These are phyloP conservation scores for Colletotrichum echinochloae DNA, from an alignment of 2,329 filamentous ascomycete species.

Conservation along the genomic window DNA sequence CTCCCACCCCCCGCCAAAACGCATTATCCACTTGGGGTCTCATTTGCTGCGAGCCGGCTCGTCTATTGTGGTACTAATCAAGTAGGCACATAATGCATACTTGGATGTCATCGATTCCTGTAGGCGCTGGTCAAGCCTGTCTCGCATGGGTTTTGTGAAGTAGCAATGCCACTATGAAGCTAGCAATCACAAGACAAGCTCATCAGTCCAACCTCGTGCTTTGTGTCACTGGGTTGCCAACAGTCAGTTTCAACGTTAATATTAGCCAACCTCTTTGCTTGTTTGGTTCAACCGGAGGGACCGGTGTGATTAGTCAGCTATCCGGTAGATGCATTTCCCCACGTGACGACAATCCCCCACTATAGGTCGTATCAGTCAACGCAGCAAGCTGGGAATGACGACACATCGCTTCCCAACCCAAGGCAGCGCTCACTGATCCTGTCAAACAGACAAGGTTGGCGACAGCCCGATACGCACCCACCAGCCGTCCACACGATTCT, in stretches of 20 bases:
- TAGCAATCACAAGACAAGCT: conserved; percentile 22
- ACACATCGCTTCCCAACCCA: conserved; percentile 35
- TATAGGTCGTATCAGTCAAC: conserved; percentile 30
- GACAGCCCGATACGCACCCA: conserved; percentile 27
- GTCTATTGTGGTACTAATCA: background rate
- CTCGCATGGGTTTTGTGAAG: background rate
- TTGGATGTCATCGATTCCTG: background rate
- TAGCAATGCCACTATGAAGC: background rate
- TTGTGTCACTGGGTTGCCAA: background rate
- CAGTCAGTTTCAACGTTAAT: conserved; percentile 1
- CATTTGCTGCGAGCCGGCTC: conserved; percentile 23
- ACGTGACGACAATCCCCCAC: conserved; percentile 40
- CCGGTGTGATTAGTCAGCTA: background rate
- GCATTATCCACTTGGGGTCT: conserved; percentile 7
- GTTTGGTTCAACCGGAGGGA: background rate
- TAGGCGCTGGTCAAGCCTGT: background rate
- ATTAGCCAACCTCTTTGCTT: conserved; percentile 8
- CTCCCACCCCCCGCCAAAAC: background rate
- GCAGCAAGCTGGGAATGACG: conserved; percentile 32
- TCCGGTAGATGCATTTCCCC: conserved; percentile 8
- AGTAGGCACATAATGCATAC: background rate
- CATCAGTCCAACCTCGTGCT: background rate
- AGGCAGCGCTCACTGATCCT: conserved; percentile 34
- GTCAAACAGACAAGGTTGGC: conserved; percentile 36
- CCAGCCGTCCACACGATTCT: background rate